A percentile compares a stretch with the other conserved stretches of the same genome.
Conservation (phyloP, 1,284 basidiomycete genomes). For the Anthracocystis panici-leucophaei region DNA sequence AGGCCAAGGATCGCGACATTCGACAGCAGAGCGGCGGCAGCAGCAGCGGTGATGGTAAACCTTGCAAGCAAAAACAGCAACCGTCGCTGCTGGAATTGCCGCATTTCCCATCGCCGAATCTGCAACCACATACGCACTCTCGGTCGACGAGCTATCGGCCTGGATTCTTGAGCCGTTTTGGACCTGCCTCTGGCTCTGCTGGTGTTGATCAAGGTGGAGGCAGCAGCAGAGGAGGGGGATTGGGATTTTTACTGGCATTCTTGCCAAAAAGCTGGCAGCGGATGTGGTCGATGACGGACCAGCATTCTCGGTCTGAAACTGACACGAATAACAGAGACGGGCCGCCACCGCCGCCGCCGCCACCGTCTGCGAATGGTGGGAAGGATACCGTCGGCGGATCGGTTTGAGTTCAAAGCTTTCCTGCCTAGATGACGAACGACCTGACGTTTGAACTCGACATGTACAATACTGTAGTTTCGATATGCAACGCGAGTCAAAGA, state of each 20-base stretch:
- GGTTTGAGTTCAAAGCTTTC: background rate
- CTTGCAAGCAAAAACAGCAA: slow-evolving; percentile 7
- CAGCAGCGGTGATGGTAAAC: background rate
- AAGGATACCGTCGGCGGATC: background rate
- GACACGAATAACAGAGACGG: background rate
- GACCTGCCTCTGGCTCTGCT: slow-evolving; percentile 36
- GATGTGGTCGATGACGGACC: slow-evolving; percentile 21
- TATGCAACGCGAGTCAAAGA: background rate
- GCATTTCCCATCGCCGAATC: slow-evolving; percentile 10
- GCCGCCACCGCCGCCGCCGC: slow-evolving; percentile 1
- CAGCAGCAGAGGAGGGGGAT: slow-evolving; percentile 16
- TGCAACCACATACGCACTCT: slow-evolving; percentile 21
- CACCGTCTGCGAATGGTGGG: background rate
- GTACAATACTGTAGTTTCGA: slow-evolving; percentile 6
- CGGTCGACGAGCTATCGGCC: slow-evolving; percentile 10
- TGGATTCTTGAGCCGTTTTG: slow-evolving; percentile 38
- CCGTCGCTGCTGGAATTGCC: slow-evolving; percentile 38
- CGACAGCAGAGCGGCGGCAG: background rate
- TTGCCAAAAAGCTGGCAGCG: slow-evolving; percentile 46
- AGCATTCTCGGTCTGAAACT: background rate
- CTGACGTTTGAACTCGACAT: background rate
- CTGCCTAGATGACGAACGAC: background rate
- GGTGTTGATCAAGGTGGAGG: background rate
- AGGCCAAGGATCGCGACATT: slow-evolving; percentile 33
- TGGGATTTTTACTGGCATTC: slow-evolving; percentile 22